phyloP scores from a whole-genome alignment of 2,329 filamentous ascomycete genomes.

The Pseudopithomyces maydicus region DNA sequence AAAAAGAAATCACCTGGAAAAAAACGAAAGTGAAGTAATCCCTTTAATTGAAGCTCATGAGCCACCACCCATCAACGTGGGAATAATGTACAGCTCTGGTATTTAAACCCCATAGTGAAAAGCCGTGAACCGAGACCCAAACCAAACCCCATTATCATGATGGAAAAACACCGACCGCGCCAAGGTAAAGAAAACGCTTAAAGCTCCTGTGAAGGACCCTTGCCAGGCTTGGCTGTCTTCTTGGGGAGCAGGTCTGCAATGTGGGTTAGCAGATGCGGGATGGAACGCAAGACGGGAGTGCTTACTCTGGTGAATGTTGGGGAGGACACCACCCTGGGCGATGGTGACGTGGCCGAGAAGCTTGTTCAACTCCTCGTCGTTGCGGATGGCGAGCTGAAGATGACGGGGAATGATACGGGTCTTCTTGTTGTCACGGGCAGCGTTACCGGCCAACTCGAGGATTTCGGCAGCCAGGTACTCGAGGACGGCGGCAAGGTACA shows the following conservation, averaged over 20 bases:
- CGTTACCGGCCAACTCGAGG: conserved; percentile 97
- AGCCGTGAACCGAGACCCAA: conserved; percentile 62
- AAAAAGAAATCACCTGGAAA: background rate
- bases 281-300: conserved; percentile 32
- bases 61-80: conserved; percentile 54
- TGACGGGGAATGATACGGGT: conserved; percentile 99
- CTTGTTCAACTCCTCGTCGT: conserved; percentile 99
- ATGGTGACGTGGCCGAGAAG: conserved; percentile 95
- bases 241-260: conserved; percentile 90
- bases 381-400: conserved; percentile 97
- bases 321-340: conserved; percentile 94
- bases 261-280: conserved; percentile 47
- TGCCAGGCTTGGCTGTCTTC: conserved; percentile 96
- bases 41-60: conserved; percentile 48
- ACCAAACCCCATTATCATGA: conserved; percentile 76
- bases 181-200: conserved; percentile 61
- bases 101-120: conserved; percentile 52
- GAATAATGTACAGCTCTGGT: conserved; percentile 67
- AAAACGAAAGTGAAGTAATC: conserved; percentile 32
- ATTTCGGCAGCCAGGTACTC: conserved; percentile 99
- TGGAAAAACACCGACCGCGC: conserved; percentile 58
- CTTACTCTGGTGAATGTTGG: conserved; percentile 97
- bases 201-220: conserved; percentile 92
- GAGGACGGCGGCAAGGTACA: conserved; percentile 95
- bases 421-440: conserved; percentile 99